These are phyloP conservation scores for Psidium guajava DNA, from an alignment of 345 rosid genomes.

Conservation along the genomic window DNA sequence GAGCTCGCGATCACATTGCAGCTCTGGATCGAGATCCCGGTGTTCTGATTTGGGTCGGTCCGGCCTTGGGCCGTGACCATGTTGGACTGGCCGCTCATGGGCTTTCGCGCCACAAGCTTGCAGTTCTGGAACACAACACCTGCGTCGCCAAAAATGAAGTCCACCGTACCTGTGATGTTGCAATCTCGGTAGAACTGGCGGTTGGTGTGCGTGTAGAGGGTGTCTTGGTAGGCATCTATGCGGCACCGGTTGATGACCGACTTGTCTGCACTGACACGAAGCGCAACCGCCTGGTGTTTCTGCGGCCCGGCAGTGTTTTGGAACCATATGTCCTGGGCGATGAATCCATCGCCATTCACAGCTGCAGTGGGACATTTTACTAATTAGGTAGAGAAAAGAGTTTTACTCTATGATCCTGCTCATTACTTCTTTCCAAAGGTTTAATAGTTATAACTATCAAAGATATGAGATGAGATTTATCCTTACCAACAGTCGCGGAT, in stretches of 20 bases:
- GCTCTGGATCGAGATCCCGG: neutral
- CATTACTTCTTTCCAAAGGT: neutral
- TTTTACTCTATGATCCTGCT: neutral
- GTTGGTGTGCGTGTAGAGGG: conserved; percentile 60
- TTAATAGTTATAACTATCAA: neutral
- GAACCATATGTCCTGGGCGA: conserved; percentile 77
- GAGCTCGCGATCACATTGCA: conserved; percentile 27
- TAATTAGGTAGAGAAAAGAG: neutral
- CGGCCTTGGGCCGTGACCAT: neutral
- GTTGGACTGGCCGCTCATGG: conserved; percentile 15
- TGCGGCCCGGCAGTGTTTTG: conserved; percentile 84
- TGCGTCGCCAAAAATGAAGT: conserved; percentile 74
- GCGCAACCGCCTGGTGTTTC: conserved; percentile 88
- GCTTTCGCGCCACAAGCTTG: conserved; percentile 32
- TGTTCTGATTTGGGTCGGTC: neutral
- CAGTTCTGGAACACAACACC: conserved; percentile 71
- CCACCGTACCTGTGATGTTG: conserved; percentile 61
- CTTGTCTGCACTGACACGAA: conserved; percentile 77
- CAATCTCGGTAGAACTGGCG: conserved; percentile 79
- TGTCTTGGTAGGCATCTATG: conserved; percentile 73
- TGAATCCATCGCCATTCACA: conserved; percentile 73
- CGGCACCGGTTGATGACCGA: conserved; percentile 65
- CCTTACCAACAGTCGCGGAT: conserved; percentile 76
- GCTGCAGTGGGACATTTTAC: conserved; percentile 13
- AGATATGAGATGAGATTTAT: neutral